These are phyloP conservation scores for Neoscytalidium dimidiatum DNA, from an alignment of 2,329 filamentous ascomycete genomes.

Conservation along the genomic window DNA sequence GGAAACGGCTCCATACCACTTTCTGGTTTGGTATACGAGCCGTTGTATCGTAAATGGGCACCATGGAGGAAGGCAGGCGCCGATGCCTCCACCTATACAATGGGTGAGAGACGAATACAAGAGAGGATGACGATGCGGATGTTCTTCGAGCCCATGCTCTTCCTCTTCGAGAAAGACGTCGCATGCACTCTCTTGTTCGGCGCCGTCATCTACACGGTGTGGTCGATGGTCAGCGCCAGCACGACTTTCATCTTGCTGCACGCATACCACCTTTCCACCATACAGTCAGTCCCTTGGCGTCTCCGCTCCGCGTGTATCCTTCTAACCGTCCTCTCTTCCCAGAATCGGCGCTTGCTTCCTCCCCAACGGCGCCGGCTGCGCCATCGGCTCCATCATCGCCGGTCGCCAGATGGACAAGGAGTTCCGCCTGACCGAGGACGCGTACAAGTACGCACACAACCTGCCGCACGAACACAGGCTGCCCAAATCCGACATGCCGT, in stretches of 20 bases:
- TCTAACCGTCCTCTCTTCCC: conserved; percentile 37
- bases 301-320: too few relatives aligned
- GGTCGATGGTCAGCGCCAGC: conserved; percentile 58
- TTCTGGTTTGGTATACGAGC: background rate
- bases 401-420: conserved; percentile 57
- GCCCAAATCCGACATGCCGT: background rate
- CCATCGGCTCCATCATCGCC: conserved; percentile 54
- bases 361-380: conserved; percentile 57
- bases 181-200: conserved; percentile 51
- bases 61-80: background rate
- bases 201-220: conserved; percentile 55
- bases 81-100: background rate
- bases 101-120: background rate
- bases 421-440: conserved; percentile 39
- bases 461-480: conserved; percentile 15
- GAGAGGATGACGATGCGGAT: background rate
- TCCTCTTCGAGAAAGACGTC: conserved; percentile 36
- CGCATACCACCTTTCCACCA: conserved; percentile 46
- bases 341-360: conserved; percentile 56
- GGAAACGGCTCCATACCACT: conserved; percentile 22
- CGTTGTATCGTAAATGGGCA: background rate
- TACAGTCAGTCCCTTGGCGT: conserved; percentile 29
- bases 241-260: conserved; percentile 53
- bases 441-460: conserved; percentile 6
- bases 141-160: conserved; percentile 10